Base-by-base conservation (phyloP, 306 rosid species). In the Abrus precatorius region DNA sequence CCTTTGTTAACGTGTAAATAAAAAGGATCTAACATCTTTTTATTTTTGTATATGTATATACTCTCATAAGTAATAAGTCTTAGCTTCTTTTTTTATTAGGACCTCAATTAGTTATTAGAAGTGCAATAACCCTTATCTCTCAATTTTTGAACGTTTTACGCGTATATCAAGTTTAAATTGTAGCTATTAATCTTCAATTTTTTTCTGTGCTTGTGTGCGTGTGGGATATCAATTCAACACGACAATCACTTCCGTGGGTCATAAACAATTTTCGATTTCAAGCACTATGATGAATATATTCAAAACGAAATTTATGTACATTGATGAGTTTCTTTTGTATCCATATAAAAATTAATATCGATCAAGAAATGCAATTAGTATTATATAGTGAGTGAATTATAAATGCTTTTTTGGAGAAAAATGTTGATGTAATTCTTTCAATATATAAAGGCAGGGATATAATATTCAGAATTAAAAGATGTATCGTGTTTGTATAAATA, bases 1-100 rank as follows among this genome's bases (percentile, higher is more conserved):
- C 92, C 88, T 48, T 86, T 40, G 86, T 87, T 65, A 84, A 89
- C 29, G 83, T 83, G 75, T 88, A 84, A 84, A 43, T 77, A 44
- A 69, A 32, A 60, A 9, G 40, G 77, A 64, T 85, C 80, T 78
- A 66, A 74, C 76, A 2, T 50, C 7, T 28, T 48, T 71, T 28
- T 9, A 47, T 53, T 32, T 30, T 41, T 61, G 73, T 74, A 61
- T 34, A 27, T 13, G 11, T 36, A 33, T 57, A 28, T 3, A 47
- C 43, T 2, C 57, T 74, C 32, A 48, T 14, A 76, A 30, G 61
- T 75, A n/a, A 53, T 59, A 61, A 57, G 34, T 55, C 29, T 48
- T 5, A 36, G 4, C 12, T 2, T 9, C 1, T 11, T 20, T 2
- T 0, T 8, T 50, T 48, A 9, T n/a, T 47, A 7, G 7, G 12